Conservation (phyloP, 2,329 filamentous ascomycete genomes). For the Colletotrichum echinochloae region DNA sequence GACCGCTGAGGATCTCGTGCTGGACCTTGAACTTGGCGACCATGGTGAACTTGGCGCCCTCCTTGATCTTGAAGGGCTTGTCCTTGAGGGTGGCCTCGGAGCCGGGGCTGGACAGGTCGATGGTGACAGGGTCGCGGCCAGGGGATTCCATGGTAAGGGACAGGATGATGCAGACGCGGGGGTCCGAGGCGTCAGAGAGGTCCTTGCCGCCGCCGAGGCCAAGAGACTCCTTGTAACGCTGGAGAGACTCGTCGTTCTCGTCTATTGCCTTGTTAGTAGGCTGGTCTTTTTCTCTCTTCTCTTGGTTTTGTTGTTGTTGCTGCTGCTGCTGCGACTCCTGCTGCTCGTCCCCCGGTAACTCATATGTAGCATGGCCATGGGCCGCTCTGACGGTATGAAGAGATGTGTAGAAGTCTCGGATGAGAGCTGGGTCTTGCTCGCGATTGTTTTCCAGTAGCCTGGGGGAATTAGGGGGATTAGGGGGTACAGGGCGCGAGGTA, state of each 20-base stretch:
- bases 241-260: constrained; percentile 88
- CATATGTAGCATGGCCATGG: constrained; percentile 8
- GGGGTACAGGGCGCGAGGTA: constrained; percentile 30
- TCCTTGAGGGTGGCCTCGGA: constrained; percentile 84
- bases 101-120: constrained; percentile 83
- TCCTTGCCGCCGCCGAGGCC: constrained; percentile 82
- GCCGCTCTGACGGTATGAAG: constrained; percentile 15
- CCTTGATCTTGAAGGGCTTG: constrained; percentile 97
- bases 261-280: constrained; percentile 54
- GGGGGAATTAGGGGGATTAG: constrained; percentile 37
- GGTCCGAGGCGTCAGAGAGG: constrained; percentile 82
- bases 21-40: constrained; percentile 94
- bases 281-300: constrained; percentile 6
- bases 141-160: constrained; percentile 88
- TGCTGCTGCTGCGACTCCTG: too few species aligned
- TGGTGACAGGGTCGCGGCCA: constrained; percentile 85
- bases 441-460: constrained; percentile 9
- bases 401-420: constrained; percentile 31
- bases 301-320: not conserved
- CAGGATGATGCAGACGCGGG: constrained; percentile 92
- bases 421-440: constrained; percentile 18
- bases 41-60: constrained; percentile 94
- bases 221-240: constrained; percentile 97
- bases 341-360: not conserved
- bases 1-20: constrained; percentile 92